phyloP scores from a whole-genome alignment of 495 filamentous ascomycete genomes.

The Hamigera avellanea region DNA sequence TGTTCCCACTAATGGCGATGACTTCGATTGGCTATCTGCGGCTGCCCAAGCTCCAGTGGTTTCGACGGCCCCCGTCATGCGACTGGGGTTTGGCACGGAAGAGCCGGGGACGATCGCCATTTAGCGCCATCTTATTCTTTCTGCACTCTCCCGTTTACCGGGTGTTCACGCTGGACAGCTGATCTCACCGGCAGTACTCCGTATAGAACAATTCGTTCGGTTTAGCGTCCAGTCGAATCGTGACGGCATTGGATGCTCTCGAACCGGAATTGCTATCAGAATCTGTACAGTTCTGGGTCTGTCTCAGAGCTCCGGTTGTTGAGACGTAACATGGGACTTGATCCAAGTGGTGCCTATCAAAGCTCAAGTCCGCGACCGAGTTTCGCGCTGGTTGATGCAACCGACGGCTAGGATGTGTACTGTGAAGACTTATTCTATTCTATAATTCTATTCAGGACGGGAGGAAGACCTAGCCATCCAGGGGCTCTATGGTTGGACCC shows the following conservation, averaged over 20 bases:
- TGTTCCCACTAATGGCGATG: conserved; percentile 5
- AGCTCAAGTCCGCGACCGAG: conserved; percentile 10
- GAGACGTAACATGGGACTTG: conserved; percentile 22
- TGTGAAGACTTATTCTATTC: neutral
- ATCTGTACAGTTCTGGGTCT: conserved; percentile 14
- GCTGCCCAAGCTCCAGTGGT: conserved; percentile 22
- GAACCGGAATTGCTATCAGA: conserved; percentile 5
- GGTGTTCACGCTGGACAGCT: conserved; percentile 28
- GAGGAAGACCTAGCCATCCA: conserved; percentile 7
- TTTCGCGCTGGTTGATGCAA: conserved; percentile 5
- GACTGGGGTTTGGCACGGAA: conserved; percentile 28
- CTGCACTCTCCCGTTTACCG: conserved; percentile 29
- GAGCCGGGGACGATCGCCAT: conserved; percentile 24
- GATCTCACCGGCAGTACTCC: conserved; percentile 18
- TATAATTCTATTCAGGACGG: neutral
- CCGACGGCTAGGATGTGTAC: neutral
- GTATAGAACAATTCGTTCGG: conserved; percentile 19
- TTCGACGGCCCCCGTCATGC: conserved; percentile 24
- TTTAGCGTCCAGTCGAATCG: too few species aligned
- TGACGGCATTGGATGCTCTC: neutral
- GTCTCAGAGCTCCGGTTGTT: conserved; percentile 10
- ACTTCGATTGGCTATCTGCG: conserved; percentile 18
- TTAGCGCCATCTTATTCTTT: conserved; percentile 29
- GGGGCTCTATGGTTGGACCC: conserved; percentile 14
- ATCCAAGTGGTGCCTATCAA: conserved; percentile 22